phyloP scores from a whole-genome alignment of 2,329 filamentous ascomycete genomes.

The Tolypocladium endophyticum region DNA sequence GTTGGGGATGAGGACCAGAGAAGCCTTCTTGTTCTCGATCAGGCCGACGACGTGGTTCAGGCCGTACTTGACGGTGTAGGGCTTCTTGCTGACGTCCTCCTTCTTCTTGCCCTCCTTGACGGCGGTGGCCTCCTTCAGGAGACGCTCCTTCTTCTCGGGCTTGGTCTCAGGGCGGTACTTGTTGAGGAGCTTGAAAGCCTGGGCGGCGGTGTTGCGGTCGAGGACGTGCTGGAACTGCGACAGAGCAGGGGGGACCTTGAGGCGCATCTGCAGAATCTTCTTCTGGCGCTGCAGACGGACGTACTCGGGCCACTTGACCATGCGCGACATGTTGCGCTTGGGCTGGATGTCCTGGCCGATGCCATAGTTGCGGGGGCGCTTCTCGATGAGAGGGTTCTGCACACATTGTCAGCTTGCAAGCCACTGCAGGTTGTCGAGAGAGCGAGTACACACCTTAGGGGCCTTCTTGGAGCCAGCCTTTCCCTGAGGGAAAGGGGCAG shows the following conservation, averaged over 20 bases:
- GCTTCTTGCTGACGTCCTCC: slow-evolving; percentile 99
- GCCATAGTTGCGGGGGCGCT: slow-evolving; percentile 92
- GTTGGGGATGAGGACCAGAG: slow-evolving; percentile 95
- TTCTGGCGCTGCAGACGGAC: slow-evolving; percentile 90
- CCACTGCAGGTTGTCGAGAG: not conserved
- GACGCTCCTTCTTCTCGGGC: slow-evolving; percentile 99
- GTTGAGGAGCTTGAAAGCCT: slow-evolving; percentile 98
- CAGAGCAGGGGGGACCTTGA: slow-evolving; percentile 96
- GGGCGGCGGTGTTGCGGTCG: slow-evolving; percentile 91
- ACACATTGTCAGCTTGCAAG: not conserved
- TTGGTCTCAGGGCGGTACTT: slow-evolving; percentile 99
- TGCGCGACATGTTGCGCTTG: slow-evolving; percentile 86
- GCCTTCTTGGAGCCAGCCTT: slow-evolving; percentile 92
- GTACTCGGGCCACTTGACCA: slow-evolving; percentile 99
- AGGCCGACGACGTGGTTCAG: slow-evolving; percentile 98
- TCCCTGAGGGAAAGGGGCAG: slow-evolving; percentile 90
- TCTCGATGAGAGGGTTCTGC: slow-evolving; percentile 99
- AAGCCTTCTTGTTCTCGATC: slow-evolving; percentile 99
- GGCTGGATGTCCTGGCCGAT: slow-evolving; percentile 99
- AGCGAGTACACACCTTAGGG: slow-evolving; percentile 69
- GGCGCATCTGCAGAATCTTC: slow-evolving; percentile 94
- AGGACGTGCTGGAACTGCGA: slow-evolving; percentile 97
- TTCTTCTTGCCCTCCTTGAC: slow-evolving; percentile 99
- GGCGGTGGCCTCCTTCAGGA: slow-evolving; percentile 95
- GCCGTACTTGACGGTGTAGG: slow-evolving; percentile 98